Conservation (phyloP, 2,329 filamentous ascomycete genomes). For the Penicillium janthinellum region DNA sequence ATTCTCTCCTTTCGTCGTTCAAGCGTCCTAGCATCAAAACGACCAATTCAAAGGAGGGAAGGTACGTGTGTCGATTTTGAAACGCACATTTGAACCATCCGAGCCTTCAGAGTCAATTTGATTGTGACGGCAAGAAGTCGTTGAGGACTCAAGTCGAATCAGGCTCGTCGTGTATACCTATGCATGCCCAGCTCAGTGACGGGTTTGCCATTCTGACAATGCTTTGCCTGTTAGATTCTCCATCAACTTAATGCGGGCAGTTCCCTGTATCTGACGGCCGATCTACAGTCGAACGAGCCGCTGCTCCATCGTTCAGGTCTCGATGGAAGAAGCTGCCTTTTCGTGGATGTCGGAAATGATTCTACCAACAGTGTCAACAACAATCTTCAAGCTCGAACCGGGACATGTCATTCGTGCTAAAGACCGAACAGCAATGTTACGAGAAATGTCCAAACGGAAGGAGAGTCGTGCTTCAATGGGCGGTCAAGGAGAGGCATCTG, state of each 20-base stretch:
- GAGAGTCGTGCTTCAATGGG: background rate
- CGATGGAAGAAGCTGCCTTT: background rate
- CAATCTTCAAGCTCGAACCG: constrained; percentile 11
- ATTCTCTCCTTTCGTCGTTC: background rate
- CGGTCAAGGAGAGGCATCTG: background rate
- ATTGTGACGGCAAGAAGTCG: background rate
- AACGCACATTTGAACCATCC: background rate
- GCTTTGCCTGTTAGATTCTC: background rate
- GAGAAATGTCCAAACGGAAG: background rate
- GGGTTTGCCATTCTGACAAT: background rate
- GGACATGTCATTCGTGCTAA: constrained; percentile 7
- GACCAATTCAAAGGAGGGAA: background rate
- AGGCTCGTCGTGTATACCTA: background rate
- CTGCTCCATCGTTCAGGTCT: background rate
- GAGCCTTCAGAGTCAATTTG: background rate
- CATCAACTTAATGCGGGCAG: background rate
- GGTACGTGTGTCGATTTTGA: background rate
- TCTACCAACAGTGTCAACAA: constrained; percentile 4
- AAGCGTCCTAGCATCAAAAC: background rate
- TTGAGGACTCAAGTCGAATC: background rate
- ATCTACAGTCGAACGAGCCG: background rate
- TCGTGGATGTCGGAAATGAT: background rate
- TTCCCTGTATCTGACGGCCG: background rate
- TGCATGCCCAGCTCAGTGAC: background rate
- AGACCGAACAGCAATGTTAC: constrained; percentile 3